Evolutionary conservation across 768 basidiomycete genomes (phyloP), one percentile per base, ranked within the genome.

Genomic region (Crassisporium funariophilum): DNA sequence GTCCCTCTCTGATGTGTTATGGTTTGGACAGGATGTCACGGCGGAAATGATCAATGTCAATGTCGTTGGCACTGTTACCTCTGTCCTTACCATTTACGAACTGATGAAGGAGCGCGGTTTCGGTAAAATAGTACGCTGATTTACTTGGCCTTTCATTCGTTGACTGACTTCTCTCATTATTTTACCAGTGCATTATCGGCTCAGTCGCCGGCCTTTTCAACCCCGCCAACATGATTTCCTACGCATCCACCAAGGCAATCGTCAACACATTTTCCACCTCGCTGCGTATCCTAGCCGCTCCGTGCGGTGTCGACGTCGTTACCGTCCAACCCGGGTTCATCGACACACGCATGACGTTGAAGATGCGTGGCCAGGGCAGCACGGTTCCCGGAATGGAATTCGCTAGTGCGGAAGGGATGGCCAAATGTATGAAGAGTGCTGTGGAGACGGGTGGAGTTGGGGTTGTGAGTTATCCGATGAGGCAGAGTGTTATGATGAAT

Each of bases 191-290:
- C 44, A 57, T 67, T 31, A 60, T 66, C 5, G 61, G 61, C 9
- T 65, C 67, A 4, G 45, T 60, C 19, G 56, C 61, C 2, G 67
- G 62, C 4, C 35, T 60, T 7, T 59, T 54, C 49, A 52, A 45
- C n/a, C 64, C 67, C 2, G 61, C 63, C 21, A 67, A 66, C 50
- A 67, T 65, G 60, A 64, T 69, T 13, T 52, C 60, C 16, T 64
- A 65, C 46, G 57, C 62, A 2, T 60, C 67, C 13, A 66, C 61
- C 23, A 66, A 67, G 23, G 44, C 65, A 0, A 67, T 66, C 43
- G 50, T 69, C 47, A 64, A 65, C 44, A 66, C 59, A 4, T 67
- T 69, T 46, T 44, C 56, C 2, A 53, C 57, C 3, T 62, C 61
- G 8, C 59, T 69, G 16, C 64, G 63, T 40, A 44, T 60, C 11